Percentiles rank a stretch among this genome's conserved stretches.
Evolutionary conservation across 2,329 filamentous ascomycete genomes (phyloP).

Genomic region (Bipolaris gigantea): DNA sequence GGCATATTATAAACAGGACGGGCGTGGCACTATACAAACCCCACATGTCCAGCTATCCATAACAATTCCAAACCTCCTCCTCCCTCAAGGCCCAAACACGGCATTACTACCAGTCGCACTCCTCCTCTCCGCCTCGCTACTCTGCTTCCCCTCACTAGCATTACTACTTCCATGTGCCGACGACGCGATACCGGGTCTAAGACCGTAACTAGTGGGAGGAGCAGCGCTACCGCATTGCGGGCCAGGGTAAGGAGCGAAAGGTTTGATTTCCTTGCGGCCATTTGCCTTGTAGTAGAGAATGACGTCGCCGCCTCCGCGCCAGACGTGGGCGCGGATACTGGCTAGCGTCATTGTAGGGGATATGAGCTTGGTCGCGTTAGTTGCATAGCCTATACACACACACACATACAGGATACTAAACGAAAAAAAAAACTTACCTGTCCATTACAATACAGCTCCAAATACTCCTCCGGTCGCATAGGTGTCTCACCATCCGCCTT

Average conservation of each 20-base stretch:
- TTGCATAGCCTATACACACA: neutral
- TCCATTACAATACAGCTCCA: constrained; percentile 93
- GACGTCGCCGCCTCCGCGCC: constrained; percentile 94
- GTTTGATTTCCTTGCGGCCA: constrained; percentile 67
- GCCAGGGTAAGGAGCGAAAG: constrained; percentile 21
- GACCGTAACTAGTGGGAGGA: constrained; percentile 8
- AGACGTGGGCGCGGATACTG: constrained; percentile 86
- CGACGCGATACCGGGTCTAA: constrained; percentile 11
- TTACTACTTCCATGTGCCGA: constrained; percentile 24
- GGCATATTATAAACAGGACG: neutral
- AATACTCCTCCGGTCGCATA: constrained; percentile 83
- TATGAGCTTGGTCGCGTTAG: constrained; percentile 54
- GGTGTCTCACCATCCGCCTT: constrained; percentile 18
- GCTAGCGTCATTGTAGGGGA: constrained; percentile 88
- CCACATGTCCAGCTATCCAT: neutral
- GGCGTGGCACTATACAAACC: constrained; percentile 2
- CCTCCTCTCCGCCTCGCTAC: constrained; percentile 33
- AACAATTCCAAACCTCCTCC: too few relatives aligned
- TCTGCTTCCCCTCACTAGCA: constrained; percentile 38
- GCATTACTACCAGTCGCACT: constrained; percentile 23
- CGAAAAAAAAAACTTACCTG: constrained; percentile 61
- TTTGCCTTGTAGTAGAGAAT: constrained; percentile 89
- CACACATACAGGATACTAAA: neutral
- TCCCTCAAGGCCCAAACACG: constrained; percentile 19
- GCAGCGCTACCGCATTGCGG: constrained; percentile 16